A percentile compares a stretch with the other conserved stretches of the same genome.
phyloP scores from a whole-genome alignment of 2,329 filamentous ascomycete species.

The Aureobasidium subglaciale region DNA sequence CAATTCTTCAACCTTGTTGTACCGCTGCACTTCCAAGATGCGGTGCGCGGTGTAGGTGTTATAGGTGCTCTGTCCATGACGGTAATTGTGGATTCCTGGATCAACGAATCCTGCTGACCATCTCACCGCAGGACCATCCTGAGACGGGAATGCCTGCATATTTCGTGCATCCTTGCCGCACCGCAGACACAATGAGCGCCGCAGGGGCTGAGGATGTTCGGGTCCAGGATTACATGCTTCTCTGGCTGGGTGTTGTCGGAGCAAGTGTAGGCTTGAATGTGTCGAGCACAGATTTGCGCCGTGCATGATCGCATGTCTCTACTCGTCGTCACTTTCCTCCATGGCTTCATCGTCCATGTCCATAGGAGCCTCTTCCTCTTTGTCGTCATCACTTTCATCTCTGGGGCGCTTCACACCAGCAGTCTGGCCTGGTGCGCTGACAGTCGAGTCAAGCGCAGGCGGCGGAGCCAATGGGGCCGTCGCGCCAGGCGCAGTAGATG shows the following conservation, averaged over 20 bases:
- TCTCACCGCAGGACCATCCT: slow-evolving; percentile 66
- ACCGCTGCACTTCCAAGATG: slow-evolving; percentile 25
- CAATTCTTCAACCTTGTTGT: slow-evolving; percentile 33
- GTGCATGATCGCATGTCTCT: background rate
- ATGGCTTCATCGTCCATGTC: slow-evolving; percentile 28
- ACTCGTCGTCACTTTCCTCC: slow-evolving; percentile 54
- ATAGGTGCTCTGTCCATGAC: slow-evolving; percentile 33
- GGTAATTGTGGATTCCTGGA: slow-evolving; percentile 19
- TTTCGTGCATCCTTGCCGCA: slow-evolving; percentile 89
- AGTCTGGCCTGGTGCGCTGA: background rate
- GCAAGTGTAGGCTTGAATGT: slow-evolving; percentile 71
- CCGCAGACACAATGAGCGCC: slow-evolving; percentile 68
- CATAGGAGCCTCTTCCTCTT: slow-evolving; percentile 25
- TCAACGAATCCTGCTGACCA: background rate
- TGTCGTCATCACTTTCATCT: slow-evolving; percentile 33
- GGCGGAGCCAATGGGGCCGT: slow-evolving; percentile 14
- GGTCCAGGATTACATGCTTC: slow-evolving; percentile 64
- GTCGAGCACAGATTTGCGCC: slow-evolving; percentile 36
- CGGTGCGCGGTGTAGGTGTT: slow-evolving; percentile 23
- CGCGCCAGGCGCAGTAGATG: slow-evolving; percentile 9
- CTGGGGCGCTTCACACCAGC: slow-evolving; percentile 55
- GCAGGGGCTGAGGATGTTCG: slow-evolving; percentile 31
- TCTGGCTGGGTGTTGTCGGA: slow-evolving; percentile 86
- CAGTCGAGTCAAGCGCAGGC: slow-evolving; percentile 14
- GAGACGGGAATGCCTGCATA: slow-evolving; percentile 69